Evolutionary conservation across 805 yeast genomes (phyloP), one percentile per base, ranked within the genome.

Genomic region (Metschnikowia cubensis): DNA sequence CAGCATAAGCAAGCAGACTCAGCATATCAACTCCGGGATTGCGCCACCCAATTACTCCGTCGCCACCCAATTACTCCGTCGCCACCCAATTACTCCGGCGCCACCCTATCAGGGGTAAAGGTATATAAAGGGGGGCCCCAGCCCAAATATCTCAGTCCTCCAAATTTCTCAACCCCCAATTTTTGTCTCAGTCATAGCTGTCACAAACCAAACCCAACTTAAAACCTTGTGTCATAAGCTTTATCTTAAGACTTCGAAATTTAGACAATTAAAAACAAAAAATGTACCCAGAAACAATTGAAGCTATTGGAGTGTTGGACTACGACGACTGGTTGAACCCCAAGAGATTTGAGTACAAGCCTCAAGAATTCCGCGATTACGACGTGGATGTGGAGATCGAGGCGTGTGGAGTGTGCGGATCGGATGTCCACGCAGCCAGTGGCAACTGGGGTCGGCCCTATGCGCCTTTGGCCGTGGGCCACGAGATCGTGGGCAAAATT

Each of bases 391-490:
- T 56, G 10, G 58, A 56, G 31, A 51, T 56, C 45, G 50, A 50
- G 34, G 55, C 54, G 1, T 56, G 59, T 33, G 59, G 59, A 33
- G 53, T 83, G n/a, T 83, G 88, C 65, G 85, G 84, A 34, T 72
- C 81, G 22, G 87, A 83, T 57, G 68, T 76, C 49, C 86, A 82
- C 60, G 68, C 77, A 29, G 70, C 73, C 38, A 65, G 67, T 49
- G 83, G 78, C 21, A 77, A 75, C 33, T 83, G 87, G 87, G 75
- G 69, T 45, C 57, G 65, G 8, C 58, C 56, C 4, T 53, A 50
- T 32, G 43, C 48, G 5, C 62, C 62, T 4, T 41, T 54, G 18
- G 64, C 65, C 15, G 66, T 63, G 10, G 69, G 69, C 25, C 69
- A 65, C 47, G 69, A 65, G 50, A 58, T 65, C 35, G 52, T 59